A percentile compares a stretch with the other conserved stretches of the same genome.
Evolutionary conservation across 768 basidiomycete genomes (phyloP).

Genomic region (Hygrophorus pudorinus): DNA sequence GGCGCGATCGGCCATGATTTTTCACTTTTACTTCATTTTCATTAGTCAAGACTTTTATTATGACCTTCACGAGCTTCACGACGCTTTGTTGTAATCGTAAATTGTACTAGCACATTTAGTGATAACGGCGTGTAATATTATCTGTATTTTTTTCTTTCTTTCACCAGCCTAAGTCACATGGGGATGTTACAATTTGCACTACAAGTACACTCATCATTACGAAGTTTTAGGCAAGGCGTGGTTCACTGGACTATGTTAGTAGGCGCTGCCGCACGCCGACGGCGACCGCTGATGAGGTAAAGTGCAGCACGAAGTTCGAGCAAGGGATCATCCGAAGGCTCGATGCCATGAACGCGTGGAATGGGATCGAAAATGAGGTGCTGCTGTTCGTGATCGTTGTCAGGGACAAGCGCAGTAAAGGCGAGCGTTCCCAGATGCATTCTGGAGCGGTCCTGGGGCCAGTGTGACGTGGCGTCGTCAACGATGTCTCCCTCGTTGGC

Average conservation of each 20-base stretch:
- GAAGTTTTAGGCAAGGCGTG: too few species aligned
- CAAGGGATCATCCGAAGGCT: constrained; percentile 12
- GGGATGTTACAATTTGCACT: not conserved
- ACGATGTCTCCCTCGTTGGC: constrained; percentile 13
- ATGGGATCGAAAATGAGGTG: constrained; percentile 14
- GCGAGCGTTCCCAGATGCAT: constrained; percentile 11
- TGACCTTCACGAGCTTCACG: too few species aligned
- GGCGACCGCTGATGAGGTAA: constrained; percentile 15
- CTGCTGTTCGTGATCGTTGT: constrained; percentile 10
- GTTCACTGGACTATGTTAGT: not conserved
- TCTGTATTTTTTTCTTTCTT: too few species aligned
- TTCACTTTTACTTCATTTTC: too few species aligned
- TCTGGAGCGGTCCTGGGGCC: constrained; percentile 13
- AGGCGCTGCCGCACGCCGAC: constrained; percentile 9
- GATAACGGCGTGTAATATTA: too few species aligned
- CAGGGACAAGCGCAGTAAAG: constrained; percentile 7
- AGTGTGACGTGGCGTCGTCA: constrained; percentile 12
- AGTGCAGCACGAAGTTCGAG: constrained; percentile 14
- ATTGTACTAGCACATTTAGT: too few species aligned
- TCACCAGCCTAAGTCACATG: too few species aligned
- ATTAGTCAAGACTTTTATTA: too few species aligned
- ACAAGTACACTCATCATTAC: not conserved
- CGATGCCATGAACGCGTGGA: constrained; percentile 12
- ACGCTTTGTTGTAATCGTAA: too few species aligned
- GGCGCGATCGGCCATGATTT: too few species aligned